These are phyloP conservation scores for Phytophthora syringae DNA, from an alignment of 352 stramenopile genomes.

Conservation along the genomic window DNA sequence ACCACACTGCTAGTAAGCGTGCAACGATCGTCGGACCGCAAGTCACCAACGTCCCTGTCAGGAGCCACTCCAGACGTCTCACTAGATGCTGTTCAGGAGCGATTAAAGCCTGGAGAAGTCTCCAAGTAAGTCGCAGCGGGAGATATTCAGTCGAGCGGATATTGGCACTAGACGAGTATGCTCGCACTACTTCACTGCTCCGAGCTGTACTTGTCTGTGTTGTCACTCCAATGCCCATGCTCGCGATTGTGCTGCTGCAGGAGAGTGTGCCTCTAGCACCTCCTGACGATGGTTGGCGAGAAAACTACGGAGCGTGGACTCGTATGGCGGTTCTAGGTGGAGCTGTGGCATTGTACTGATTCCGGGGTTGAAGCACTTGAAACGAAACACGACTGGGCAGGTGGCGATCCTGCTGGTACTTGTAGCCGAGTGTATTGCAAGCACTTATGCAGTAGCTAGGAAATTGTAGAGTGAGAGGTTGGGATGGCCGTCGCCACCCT, in stretches of 20 bases:
- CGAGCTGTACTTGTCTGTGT: constrained; percentile 10
- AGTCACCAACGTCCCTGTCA: background rate
- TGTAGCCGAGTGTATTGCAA: background rate
- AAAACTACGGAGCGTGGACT: constrained; percentile 14
- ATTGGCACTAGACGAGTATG: constrained; percentile 38
- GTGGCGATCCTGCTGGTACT: background rate
- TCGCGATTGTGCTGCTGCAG: constrained; percentile 1
- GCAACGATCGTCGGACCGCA: background rate
- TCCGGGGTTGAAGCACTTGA: too few species aligned
- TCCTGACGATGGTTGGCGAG: constrained; percentile 8
- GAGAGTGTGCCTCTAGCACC: constrained; percentile 12
- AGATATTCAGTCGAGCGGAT: constrained; percentile 46
- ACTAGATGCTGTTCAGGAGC: too few species aligned
- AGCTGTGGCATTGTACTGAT: too few species aligned
- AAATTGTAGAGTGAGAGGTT: background rate
- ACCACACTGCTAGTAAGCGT: background rate
- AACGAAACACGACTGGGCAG: too few species aligned
- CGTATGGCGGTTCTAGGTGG: constrained; percentile 1
- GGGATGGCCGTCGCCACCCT: background rate
- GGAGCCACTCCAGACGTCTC: background rate
- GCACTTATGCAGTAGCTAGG: background rate
- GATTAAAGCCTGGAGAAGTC: background rate
- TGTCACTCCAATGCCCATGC: constrained; percentile 13
- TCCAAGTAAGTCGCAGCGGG: constrained; percentile 24
- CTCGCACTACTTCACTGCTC: constrained; percentile 1